A percentile compares a stretch with the other conserved stretches of the same genome.
Evolutionary conservation across 2,329 filamentous ascomycete genomes (phyloP).

Genomic region (Diaporthe australafricana): DNA sequence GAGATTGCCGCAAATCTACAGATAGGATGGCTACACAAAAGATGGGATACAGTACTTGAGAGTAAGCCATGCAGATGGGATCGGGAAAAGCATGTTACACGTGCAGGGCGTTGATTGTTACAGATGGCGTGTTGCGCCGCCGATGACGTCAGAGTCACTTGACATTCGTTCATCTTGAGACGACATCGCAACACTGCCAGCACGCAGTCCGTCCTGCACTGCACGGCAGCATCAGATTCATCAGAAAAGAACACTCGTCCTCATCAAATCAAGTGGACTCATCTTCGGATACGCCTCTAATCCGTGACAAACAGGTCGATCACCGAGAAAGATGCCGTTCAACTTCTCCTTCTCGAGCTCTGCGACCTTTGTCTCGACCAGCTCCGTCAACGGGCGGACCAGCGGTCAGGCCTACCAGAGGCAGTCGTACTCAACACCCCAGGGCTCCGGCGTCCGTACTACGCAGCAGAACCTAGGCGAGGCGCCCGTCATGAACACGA

Average conservation of each 20-base stretch:
- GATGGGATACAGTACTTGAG: not conserved
- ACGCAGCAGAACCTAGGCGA: conserved; percentile 33
- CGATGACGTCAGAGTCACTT: conserved; percentile 21
- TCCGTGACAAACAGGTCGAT: not conserved
- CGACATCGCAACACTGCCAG: not conserved
- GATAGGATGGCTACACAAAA: not conserved
- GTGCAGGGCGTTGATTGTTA: conserved; percentile 2
- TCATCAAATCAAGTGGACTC: not conserved
- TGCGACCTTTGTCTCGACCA: conserved; percentile 31
- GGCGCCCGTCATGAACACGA: conserved; percentile 28
- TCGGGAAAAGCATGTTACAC: not conserved
- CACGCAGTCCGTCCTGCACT: not conserved
- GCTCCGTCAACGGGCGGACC: conserved; percentile 32
- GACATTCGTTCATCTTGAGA: not conserved
- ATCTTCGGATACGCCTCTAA: not conserved
- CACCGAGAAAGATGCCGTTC: conserved; percentile 30
- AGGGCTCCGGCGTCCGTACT: conserved; percentile 34
- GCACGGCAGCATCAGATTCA: not conserved
- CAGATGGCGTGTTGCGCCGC: not conserved
- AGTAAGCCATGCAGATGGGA: not conserved
- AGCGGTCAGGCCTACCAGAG: conserved; percentile 32
- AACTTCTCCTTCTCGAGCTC: conserved; percentile 37
- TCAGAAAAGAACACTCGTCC: not conserved
- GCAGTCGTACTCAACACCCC: conserved; percentile 32
- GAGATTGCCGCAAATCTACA: not conserved